A percentile compares a stretch with the other conserved stretches of the same genome.
These are phyloP conservation scores for Phtheirospermum japonicum DNA, from an alignment of 257 asterid genomes.

Conservation along the genomic window DNA sequence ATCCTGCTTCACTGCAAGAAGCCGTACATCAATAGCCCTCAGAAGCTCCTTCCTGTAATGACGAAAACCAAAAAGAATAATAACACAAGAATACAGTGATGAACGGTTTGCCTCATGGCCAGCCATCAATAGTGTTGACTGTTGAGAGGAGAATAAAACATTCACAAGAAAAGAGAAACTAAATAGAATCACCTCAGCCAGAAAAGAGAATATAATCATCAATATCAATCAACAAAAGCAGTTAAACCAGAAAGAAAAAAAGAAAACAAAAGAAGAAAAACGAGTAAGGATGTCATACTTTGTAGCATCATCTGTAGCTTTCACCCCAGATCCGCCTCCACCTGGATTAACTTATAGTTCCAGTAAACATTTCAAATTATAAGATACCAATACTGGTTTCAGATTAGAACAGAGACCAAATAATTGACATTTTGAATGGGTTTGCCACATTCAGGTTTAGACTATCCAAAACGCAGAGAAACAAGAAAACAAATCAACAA, in stretches of 20 bases:
- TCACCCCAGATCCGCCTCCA: conserved; percentile 50
- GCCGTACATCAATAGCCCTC: conserved; percentile 90
- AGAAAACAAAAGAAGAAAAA: conserved; percentile 10
- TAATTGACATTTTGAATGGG: too few relatives aligned
- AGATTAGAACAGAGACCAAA: conserved; percentile 15
- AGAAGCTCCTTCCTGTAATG: conserved; percentile 81
- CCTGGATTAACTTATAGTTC: conserved; percentile 43
- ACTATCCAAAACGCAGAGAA: conserved; percentile 5
- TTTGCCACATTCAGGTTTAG: conserved; percentile 7
- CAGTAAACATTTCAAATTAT: conserved; percentile 18
- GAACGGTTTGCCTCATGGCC: not conserved
- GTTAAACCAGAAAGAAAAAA: not conserved
- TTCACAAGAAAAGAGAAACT: not conserved
- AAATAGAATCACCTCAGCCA: conserved; percentile 8
- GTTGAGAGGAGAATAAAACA: not conserved
- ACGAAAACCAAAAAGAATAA: conserved; percentile 25
- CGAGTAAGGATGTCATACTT: conserved; percentile 55
- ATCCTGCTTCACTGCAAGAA: conserved; percentile 74
- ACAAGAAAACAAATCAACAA: conserved; percentile 14
- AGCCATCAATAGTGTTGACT: not conserved
- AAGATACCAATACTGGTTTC: conserved; percentile 15
- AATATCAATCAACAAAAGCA: conserved; percentile 14
- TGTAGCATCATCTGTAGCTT: conserved; percentile 72
- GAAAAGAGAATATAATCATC: not conserved
- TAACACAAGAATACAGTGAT: conserved; percentile 8